Conservation (phyloP, 495 filamentous ascomycete species). For the Tuber indicum region DNA sequence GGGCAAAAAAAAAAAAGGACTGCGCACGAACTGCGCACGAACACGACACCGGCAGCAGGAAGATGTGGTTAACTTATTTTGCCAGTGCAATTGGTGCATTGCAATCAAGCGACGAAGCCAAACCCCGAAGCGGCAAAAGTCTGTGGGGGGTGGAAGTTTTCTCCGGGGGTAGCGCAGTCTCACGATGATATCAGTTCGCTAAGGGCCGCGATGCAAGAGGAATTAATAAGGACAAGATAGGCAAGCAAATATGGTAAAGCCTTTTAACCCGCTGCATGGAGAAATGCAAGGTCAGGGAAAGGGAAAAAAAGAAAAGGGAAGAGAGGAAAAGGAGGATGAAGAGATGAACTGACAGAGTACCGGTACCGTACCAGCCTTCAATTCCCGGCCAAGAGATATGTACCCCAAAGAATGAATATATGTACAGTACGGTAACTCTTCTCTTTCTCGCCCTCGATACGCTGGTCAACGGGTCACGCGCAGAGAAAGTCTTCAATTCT, state of each 20-base stretch:
- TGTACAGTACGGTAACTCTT: too few species aligned
- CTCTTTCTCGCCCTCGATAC: not conserved
- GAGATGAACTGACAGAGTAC: not conserved
- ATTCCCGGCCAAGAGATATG: not conserved
- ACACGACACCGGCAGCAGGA: not conserved
- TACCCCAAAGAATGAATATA: not conserved
- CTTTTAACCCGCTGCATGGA: not conserved
- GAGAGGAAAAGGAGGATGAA: not conserved
- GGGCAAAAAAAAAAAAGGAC: not conserved
- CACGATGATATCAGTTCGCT: slow-evolving; percentile 1
- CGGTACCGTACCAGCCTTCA: not conserved
- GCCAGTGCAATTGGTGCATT: not conserved
- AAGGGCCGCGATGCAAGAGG: not conserved
- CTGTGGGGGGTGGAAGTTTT: not conserved
- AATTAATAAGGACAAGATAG: not conserved
- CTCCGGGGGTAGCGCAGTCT: not conserved
- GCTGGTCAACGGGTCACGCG: not conserved
- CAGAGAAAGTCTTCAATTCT: not conserved
- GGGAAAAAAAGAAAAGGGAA: not conserved
- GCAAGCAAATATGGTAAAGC: not conserved
- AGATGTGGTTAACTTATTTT: not conserved
- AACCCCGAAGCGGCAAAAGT: not conserved
- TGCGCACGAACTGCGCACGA: not conserved
- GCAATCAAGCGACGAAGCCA: not conserved
- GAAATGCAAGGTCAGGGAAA: not conserved